A percentile compares a stretch with the other conserved stretches of the same genome.
Evolutionary conservation across 2,329 filamentous ascomycete genomes (phyloP).

Genomic region (Dichotomopilus funicola): DNA sequence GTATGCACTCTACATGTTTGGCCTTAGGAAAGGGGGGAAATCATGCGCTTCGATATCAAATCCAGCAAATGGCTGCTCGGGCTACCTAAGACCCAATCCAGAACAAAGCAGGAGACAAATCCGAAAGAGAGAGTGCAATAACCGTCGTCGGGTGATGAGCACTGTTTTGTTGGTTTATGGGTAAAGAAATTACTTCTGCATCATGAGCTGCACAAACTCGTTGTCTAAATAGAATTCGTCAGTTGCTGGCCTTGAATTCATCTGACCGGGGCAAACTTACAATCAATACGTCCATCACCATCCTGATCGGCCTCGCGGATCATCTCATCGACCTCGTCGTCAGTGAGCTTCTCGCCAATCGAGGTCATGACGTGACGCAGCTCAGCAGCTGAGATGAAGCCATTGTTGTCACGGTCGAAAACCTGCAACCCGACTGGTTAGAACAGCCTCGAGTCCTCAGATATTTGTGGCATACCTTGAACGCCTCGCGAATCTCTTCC

Average conservation of each 20-base stretch:
- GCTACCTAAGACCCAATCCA: slow-evolving; percentile 20
- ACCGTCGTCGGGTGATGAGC: slow-evolving; percentile 13
- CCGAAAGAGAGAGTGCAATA: slow-evolving; percentile 15
- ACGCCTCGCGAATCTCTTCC: slow-evolving; percentile 83
- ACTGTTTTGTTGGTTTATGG: slow-evolving; percentile 9
- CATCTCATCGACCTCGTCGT: slow-evolving; percentile 90
- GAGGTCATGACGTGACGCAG: slow-evolving; percentile 88
- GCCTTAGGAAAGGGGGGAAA: slow-evolving; percentile 2
- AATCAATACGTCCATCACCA: slow-evolving; percentile 82
- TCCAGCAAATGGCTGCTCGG: slow-evolving; percentile 10
- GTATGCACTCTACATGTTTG: background rate
- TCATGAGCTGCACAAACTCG: slow-evolving; percentile 91
- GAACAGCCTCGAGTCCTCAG: background rate
- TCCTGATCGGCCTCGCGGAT: slow-evolving; percentile 88
- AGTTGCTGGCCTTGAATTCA: background rate
- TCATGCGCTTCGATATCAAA: slow-evolving; percentile 18
- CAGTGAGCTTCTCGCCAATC: slow-evolving; percentile 84
- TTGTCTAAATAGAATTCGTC: slow-evolving; percentile 55
- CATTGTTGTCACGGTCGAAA: slow-evolving; percentile 87
- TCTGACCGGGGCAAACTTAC: slow-evolving; percentile 42
- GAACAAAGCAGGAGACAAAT: slow-evolving; percentile 19
- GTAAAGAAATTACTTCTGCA: slow-evolving; percentile 67
- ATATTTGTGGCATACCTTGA: slow-evolving; percentile 55
- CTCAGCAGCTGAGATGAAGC: slow-evolving; percentile 83
- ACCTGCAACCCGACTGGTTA: slow-evolving; percentile 40